Conservation (phyloP, 371 early-diverging fungal genomes). For the Rhizopus delemar region DNA sequence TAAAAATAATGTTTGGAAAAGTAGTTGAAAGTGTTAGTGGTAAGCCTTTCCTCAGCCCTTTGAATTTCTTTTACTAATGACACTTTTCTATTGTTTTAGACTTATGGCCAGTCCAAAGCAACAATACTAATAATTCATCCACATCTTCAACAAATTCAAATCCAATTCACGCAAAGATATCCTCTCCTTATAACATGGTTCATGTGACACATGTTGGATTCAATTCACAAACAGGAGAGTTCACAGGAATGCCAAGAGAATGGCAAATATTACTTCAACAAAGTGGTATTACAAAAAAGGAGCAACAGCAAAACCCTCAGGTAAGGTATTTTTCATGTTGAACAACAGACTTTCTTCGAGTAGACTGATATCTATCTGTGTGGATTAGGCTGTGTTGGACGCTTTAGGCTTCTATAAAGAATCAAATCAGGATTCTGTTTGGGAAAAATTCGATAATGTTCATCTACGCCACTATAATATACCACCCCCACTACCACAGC, state of each 20-base stretch:
- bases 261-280: conserved; percentile 90
- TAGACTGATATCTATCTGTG: neutral
- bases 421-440: conserved; percentile 72
- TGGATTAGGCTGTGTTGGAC: conserved; percentile 81
- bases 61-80: neutral
- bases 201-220: conserved; percentile 95
- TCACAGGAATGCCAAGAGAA: conserved; percentile 90
- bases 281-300: conserved; percentile 92
- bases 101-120: conserved; percentile 19
- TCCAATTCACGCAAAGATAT: conserved; percentile 59
- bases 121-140: neutral
- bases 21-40: conserved; percentile 57
- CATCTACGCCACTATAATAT: conserved; percentile 30
- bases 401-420: conserved; percentile 90
- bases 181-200: conserved; percentile 90
- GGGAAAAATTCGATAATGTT: conserved; percentile 83
- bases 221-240: conserved; percentile 86
- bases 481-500: conserved; percentile 34
- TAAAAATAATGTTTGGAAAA: conserved; percentile 65
- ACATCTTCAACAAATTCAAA: conserved; percentile 10
- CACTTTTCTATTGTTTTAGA: conserved; percentile 5
- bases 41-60: conserved; percentile 24
- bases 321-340: conserved; percentile 26
- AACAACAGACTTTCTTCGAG: neutral
- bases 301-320: conserved; percentile 92